Base-by-base conservation (phyloP, 331 rosid genomes). In the Cucumis variabilis region DNA sequence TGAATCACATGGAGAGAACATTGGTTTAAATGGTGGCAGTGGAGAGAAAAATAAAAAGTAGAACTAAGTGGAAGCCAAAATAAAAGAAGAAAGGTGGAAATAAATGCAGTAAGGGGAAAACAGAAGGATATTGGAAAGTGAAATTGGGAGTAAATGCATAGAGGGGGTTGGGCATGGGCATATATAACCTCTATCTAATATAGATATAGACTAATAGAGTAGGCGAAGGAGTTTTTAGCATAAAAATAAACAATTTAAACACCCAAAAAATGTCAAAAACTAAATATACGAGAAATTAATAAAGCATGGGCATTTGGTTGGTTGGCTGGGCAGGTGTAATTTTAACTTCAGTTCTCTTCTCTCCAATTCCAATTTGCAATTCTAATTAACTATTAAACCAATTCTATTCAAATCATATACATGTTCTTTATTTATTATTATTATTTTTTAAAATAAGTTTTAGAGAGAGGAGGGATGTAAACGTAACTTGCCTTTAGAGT, bases 61-160 rank as follows among this genome's bases (percentile, higher is more conserved):
- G 62, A 55, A 55, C 20, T 15, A 55, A 55, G 37, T 33, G 37
- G 63, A 58, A 16, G 7, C 23, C 21, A 73, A 12, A 41, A 73
- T 33, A 46, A 20, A 41, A 41, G 60, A 37, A 73, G 24, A 46
- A 48, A 62, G 82, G 33, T 48, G 17, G 37, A 48, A 77, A 48
- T 77, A 48, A 48, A 77, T 77, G 83, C 41, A 48, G 41, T 13
- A 77, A 58, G 55, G 65, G 41, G 33, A 76, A 53, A 20, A 74
- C 37, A 77, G 81, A 75, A 75, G 83, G 30, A 75, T 77, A 48
- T 77, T 77, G 83, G 83, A 77, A 77, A 46, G 37, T 77, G 83
- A 77, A 48, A 48, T 77, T 77, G 63, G 83, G 63, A 48, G 63
- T 77, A 77, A 77, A 77, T 48, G 83, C 81, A 41, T 63, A 77